Evolutionary conservation across 1,139 yeast genomes (phyloP), one percentile per base, ranked within the genome.

Genomic region (Meyerozyma smithsonii): DNA sequence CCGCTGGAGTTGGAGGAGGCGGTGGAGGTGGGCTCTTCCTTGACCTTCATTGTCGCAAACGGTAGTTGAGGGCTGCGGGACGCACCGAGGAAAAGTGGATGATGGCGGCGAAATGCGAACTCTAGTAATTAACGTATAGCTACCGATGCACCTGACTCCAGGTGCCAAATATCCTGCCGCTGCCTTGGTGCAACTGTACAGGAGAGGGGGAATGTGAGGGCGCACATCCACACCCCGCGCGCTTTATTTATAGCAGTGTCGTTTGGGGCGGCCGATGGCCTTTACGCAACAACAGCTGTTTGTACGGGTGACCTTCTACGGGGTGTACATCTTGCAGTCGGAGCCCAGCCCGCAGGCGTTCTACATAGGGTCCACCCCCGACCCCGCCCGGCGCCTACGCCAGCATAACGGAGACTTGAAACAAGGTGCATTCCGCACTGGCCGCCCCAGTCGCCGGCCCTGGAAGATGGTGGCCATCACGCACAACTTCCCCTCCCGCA

Each of bases 341-440:
- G 52, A 69, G 5, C 69, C 75, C 2, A 75, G 74, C 48, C 75
- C 77, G 10, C 63, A 66, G 33, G 73, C 83, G 5, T 79, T 79
- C 49, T 85, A 85, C 51, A 72, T 85, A 4, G 95, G 95, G 1
- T 84, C 92, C 1, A 83, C 92, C 0, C 90, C 92, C 0, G 74
- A 83, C 51, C 92, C 94, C 0, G 54, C 64, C 1, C 52, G 90
- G 42, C 56, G 95, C 36, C 62, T 86, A 5, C 59, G 87, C 30
- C 95, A 86, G 49, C 95, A 86, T 54, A 86, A 86, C 61, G 95
- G 95, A 2, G 77, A 72, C 4, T 54, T 82, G 15, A 63, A 62
- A 17, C 50, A 51, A 7, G 86, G 86, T 1, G 95, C 95, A 0
- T 78, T 64, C 51, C 61, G 77, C 35, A 86, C 95, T 0, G 77